Conservation (phyloP, 805 yeast genomes). For the Cyberlindnera petersonii region DNA sequence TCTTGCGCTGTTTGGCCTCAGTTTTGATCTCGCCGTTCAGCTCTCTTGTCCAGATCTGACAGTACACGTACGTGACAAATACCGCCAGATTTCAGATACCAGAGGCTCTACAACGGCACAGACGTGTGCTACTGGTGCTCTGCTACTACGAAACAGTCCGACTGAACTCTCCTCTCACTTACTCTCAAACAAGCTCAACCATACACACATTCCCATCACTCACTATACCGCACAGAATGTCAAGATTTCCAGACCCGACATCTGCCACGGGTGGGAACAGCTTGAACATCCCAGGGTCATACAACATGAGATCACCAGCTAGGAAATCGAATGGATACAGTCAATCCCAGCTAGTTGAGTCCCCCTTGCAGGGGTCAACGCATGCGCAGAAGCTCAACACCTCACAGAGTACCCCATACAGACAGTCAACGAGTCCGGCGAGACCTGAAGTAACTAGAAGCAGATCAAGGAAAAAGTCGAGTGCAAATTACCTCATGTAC, state of each 20-base stretch:
- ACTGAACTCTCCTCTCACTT: neutral
- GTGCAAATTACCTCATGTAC: constrained; percentile 23
- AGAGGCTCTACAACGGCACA: neutral
- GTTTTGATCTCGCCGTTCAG: neutral
- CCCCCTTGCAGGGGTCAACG: neutral
- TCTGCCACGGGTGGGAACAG: neutral
- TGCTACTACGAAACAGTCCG: neutral
- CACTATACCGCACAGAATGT: constrained; percentile 4
- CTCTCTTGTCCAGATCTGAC: neutral
- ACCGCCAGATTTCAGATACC: neutral
- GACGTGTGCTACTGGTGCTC: too few relatives aligned
- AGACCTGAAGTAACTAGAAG: constrained; percentile 4
- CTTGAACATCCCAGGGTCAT: constrained; percentile 9
- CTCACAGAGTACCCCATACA: neutral
- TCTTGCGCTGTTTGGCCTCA: neutral
- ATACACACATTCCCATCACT: neutral
- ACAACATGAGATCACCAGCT: neutral
- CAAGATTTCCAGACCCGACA: constrained; percentile 12
- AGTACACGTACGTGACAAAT: neutral
- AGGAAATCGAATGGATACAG: neutral
- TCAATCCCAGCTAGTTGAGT: neutral
- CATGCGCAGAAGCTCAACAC: neutral
- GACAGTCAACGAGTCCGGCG: constrained; percentile 1
- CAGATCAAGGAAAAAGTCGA: constrained; percentile 11
- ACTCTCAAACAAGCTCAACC: neutral